phyloP scores from a whole-genome alignment of 2,329 filamentous ascomycete genomes.

The Podosphaera aphanis region DNA sequence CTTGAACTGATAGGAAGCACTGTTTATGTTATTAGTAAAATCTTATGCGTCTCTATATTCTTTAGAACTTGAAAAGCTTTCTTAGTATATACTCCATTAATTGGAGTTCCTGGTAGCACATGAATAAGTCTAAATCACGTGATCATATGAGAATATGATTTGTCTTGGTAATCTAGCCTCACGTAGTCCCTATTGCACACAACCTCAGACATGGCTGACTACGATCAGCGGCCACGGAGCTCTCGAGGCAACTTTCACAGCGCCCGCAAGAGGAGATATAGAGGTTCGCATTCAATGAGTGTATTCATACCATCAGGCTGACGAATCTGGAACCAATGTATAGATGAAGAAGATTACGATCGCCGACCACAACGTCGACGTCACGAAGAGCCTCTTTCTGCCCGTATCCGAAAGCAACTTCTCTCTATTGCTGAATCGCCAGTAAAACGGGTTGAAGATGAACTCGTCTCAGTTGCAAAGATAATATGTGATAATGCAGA shows the following conservation, averaged over 20 bases:
- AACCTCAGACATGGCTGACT: conserved; percentile 24
- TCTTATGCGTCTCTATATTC: neutral
- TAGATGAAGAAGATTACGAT: conserved; percentile 59
- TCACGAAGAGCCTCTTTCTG: conserved; percentile 47
- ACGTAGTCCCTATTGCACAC: too few relatives aligned
- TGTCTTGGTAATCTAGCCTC: too few relatives aligned
- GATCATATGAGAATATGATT: neutral
- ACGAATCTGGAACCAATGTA: conserved; percentile 2
- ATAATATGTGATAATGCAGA: conserved; percentile 64
- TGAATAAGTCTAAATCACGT: neutral
- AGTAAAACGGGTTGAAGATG: conserved; percentile 54
- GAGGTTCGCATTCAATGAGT: conserved; percentile 32
- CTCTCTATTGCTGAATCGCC: conserved; percentile 64
- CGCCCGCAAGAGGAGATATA: conserved; percentile 53
- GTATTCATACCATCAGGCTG: conserved; percentile 9
- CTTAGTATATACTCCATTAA: neutral
- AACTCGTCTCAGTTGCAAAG: conserved; percentile 51
- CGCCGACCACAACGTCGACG: conserved; percentile 49
- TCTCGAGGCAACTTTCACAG: conserved; percentile 21
- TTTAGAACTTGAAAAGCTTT: neutral
- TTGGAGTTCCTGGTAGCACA: neutral
- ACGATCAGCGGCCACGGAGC: conserved; percentile 19
- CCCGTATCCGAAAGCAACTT: conserved; percentile 55
- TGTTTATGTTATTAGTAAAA: neutral
- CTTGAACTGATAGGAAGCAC: neutral